Base-by-base conservation (phyloP, 169 alveolate species). In the Neospora caninum region DNA sequence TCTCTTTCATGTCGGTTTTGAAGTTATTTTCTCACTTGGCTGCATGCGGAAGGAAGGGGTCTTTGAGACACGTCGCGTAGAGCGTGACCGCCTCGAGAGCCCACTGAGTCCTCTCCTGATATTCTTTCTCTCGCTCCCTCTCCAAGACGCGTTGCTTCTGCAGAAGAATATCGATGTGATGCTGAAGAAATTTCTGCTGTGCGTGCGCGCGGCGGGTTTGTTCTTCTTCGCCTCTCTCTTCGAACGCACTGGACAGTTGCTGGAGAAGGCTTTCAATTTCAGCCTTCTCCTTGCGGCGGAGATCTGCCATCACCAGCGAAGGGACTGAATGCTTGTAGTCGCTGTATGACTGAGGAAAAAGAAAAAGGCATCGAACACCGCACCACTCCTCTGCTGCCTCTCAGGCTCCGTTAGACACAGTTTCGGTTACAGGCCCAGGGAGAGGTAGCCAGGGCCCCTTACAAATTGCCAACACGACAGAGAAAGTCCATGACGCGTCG, bases 51-150 rank as follows among this genome's bases (percentile, higher is more conserved):
- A 78, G 49, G 45, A 36, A 36, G 4, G 86, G 86, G 42, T 78
- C 39, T 36, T 25, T 36, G 39, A 78, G 45, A n/a, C 86, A 78
- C 31, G 86, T n/a, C 43, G 86, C 86, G 45, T 78, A 78, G 49
- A 78, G 86, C 49, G 39, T 20, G 27, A 78, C 86, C 27, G 86
- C 86, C 86, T 78, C 86, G n/a, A 38, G 49, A 38, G 86, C 86
- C 86, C 86, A 78, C 31, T 38, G 86, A 0, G 86, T 38, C 39
- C 86, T 18, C 86, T 78, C 86, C 29, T n/a, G 86, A n/a, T 78
- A n/a, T n/a, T 78, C 49, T 43, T 43, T 43, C 22, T 36, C 49
- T 20, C 45, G 41, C 20, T 78, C 86, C 31, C 86, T 16, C 86
- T 78, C 86, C 39, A 78, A 16, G 13, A 0, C 86, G 27, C 18